Evolutionary conservation across 371 early-diverging fungal species (phyloP).

Genomic region (Aphelidium insulamus): DNA sequence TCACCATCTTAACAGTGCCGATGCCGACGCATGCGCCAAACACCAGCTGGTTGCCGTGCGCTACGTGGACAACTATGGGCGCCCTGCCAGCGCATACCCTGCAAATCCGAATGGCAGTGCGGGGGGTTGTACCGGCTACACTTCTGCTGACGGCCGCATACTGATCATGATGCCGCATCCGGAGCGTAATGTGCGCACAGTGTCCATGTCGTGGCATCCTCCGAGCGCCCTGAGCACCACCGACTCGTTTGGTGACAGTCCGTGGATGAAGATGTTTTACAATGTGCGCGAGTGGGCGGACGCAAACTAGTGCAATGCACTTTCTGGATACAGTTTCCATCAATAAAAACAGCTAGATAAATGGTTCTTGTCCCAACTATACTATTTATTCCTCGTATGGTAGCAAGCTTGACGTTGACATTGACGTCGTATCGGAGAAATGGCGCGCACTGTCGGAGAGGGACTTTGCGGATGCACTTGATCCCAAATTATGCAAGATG

Average conservation of each 20-base stretch:
- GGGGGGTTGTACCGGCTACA: constrained; percentile 59
- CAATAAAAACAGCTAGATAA: too few species aligned
- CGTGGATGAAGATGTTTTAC: constrained; percentile 64
- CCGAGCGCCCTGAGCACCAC: constrained; percentile 12
- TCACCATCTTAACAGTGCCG: constrained; percentile 8
- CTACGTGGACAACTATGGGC: constrained; percentile 68
- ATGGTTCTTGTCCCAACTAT: too few species aligned
- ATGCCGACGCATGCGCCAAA: constrained; percentile 16
- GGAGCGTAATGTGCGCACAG: constrained; percentile 64
- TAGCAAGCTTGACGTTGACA: too few species aligned
- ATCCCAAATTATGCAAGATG: too few species aligned
- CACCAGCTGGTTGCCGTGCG: constrained; percentile 28
- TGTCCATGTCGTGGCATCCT: constrained; percentile 76
- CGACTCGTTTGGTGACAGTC: constrained; percentile 50
- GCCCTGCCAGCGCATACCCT: constrained; percentile 55
- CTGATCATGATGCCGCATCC: constrained; percentile 95
- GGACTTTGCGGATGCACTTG: too few species aligned
- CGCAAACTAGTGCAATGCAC: too few species aligned
- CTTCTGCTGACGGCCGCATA: constrained; percentile 64
- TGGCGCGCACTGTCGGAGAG: too few species aligned
- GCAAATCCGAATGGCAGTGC: constrained; percentile 86
- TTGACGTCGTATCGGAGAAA: too few species aligned
- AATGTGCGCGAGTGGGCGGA: constrained; percentile 58
- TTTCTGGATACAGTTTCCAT: too few species aligned
- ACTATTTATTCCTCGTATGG: too few species aligned